A percentile compares a stretch with the other conserved stretches of the same genome.
Evolutionary conservation across 176 grass and related monocot species (phyloP).

Genomic region (Eragrostis nindensis): DNA sequence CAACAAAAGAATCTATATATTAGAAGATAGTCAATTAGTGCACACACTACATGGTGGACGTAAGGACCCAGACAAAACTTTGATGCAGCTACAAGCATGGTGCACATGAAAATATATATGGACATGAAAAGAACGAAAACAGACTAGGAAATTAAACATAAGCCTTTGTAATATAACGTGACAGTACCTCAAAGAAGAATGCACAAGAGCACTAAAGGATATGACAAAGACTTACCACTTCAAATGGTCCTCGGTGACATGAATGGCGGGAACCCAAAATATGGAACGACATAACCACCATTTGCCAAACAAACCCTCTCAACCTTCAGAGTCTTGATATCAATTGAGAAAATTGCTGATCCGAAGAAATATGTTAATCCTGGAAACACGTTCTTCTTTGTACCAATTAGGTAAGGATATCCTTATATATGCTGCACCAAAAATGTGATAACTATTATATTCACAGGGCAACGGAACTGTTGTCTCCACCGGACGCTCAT

Average conservation of each 20-base stretch:
- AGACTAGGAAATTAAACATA: background rate
- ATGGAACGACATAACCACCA: background rate
- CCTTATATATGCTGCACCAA: background rate
- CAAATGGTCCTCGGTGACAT: background rate
- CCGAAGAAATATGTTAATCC: no score
- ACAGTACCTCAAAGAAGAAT: background rate
- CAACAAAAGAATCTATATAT: background rate
- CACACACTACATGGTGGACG: no score
- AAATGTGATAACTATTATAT: no score
- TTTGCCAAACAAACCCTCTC: background rate
- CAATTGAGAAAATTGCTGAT: background rate
- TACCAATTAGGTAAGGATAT: background rate
- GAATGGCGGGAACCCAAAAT: background rate
- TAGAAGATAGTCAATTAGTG: no score
- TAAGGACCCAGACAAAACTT: background rate
- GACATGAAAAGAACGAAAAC: background rate
- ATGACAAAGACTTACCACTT: background rate
- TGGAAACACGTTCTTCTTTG: accelerated
- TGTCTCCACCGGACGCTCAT: background rate
- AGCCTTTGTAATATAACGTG: background rate
- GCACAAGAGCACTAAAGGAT: background rate
- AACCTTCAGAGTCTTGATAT: background rate
- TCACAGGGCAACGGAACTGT: background rate
- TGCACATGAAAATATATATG: background rate
- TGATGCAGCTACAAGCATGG: no score